Conservation (phyloP, 1,284 basidiomycete genomes). For the Heterobasidion occidentale region DNA sequence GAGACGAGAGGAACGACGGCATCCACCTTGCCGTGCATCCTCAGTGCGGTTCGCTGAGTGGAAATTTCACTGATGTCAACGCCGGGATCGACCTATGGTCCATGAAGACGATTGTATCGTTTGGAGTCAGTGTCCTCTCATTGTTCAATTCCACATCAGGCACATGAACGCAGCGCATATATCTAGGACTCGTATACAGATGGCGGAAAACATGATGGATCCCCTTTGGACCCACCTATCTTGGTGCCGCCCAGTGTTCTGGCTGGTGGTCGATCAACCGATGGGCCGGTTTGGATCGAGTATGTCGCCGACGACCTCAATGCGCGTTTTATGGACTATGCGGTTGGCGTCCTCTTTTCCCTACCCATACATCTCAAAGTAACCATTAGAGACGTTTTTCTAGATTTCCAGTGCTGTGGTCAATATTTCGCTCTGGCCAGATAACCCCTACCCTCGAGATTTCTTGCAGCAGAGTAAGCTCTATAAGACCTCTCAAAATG, state of each 20-base stretch:
- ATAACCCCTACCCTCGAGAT: conserved; percentile 19
- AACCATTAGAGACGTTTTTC: conserved; percentile 8
- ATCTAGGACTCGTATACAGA: conserved; percentile 26
- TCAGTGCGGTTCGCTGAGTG: conserved; percentile 23
- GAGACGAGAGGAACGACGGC: conserved; percentile 14
- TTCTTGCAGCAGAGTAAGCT: conserved; percentile 24
- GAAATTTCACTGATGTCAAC: conserved; percentile 27
- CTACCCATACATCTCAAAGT: conserved; percentile 19
- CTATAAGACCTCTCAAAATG: background rate
- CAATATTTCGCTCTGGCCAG: conserved; percentile 22
- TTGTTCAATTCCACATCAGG: background rate
- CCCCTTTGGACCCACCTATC: conserved; percentile 22
- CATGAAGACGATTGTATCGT: conserved; percentile 32
- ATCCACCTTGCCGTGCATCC: conserved; percentile 30
- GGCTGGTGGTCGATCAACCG: conserved; percentile 26
- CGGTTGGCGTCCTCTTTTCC: conserved; percentile 19
- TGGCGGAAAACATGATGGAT: conserved; percentile 24
- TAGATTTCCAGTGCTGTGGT: conserved; percentile 20
- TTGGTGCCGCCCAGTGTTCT: conserved; percentile 20
- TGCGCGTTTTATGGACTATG: conserved; percentile 33
- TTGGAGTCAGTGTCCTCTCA: conserved; percentile 21
- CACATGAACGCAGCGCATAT: background rate
- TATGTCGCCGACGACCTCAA: conserved; percentile 23
- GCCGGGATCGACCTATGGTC: conserved; percentile 22
- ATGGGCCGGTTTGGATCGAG: conserved; percentile 29